Conservation (phyloP, 2,329 filamentous ascomycete species). For the Aspergillus spinulosporus region DNA sequence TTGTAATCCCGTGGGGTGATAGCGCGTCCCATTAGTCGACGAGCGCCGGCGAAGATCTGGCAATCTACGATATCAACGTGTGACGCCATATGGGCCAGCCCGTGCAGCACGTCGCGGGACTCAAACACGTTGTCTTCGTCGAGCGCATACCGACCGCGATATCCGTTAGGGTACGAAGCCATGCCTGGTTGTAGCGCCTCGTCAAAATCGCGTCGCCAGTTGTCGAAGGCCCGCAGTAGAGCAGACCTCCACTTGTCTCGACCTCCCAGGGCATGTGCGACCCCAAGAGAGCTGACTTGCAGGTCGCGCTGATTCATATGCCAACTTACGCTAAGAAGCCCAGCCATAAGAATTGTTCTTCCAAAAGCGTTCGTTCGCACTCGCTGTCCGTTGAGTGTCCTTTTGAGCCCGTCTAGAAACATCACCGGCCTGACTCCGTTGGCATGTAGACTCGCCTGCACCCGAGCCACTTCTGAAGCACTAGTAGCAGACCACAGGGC, state of each 20-base stretch:
- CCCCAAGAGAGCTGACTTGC: conserved; percentile 83
- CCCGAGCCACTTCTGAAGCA: conserved; percentile 78
- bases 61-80: conserved; percentile 97
- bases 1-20: conserved; percentile 81
- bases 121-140: conserved; percentile 76
- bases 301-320: conserved; percentile 96
- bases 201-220: conserved; percentile 92
- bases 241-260: conserved; percentile 88
- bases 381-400: conserved; percentile 78
- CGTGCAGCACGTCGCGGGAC: conserved; percentile 83
- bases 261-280: conserved; percentile 75
- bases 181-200: conserved; percentile 61
- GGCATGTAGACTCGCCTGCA: conserved; percentile 75
- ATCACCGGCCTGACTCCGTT: conserved; percentile 81
- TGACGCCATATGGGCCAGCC: conserved; percentile 96
- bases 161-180: conserved; percentile 26
- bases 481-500: conserved; percentile 87
- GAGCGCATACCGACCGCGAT: conserved; percentile 36
- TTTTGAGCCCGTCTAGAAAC: conserved; percentile 88
- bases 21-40: conserved; percentile 77
- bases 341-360: conserved; percentile 89
- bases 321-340: conserved; percentile 89
- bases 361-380: conserved; percentile 93
- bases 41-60: conserved; percentile 90
- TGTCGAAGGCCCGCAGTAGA: conserved; percentile 83